These are phyloP conservation scores for Erigeron canadensis DNA, from an alignment of 129 eudicot genomes.

Conservation along the genomic window DNA sequence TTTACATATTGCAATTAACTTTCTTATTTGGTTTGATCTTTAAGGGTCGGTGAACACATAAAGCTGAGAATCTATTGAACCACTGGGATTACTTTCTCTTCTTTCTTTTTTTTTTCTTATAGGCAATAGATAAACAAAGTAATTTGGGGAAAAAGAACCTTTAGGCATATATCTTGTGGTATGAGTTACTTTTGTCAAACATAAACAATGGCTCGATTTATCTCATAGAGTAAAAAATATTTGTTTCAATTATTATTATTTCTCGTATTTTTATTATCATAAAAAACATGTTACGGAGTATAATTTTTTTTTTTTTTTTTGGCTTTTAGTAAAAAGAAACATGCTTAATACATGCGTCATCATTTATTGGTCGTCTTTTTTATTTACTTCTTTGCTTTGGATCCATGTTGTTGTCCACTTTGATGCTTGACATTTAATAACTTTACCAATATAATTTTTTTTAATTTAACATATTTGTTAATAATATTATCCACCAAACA, in stretches of 20 bases:
- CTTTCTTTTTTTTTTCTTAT: no score
- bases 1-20: background rate
- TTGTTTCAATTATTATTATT: no score
- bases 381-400: conserved; percentile 7
- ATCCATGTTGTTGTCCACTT: conserved; percentile 13
- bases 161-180: no score
- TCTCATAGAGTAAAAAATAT: no score
- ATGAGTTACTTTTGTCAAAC: no score
- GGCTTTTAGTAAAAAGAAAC: background rate
- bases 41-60: background rate
- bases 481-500: background rate
- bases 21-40: background rate
- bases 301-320: background rate
- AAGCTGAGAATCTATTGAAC: background rate
- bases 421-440: conserved; percentile 15
- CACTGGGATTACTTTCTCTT: background rate
- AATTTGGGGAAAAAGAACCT: no score
- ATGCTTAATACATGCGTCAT: background rate
- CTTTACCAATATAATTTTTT: background rate
- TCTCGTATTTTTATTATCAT: no score
- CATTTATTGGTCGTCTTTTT: background rate
- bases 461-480: no score
- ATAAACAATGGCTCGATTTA: no score
- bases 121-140: no score
- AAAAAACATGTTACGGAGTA: background rate